Evolutionary conservation across 192 early-diverging fungal species (phyloP).

Genomic region (Podila epicladia): DNA sequence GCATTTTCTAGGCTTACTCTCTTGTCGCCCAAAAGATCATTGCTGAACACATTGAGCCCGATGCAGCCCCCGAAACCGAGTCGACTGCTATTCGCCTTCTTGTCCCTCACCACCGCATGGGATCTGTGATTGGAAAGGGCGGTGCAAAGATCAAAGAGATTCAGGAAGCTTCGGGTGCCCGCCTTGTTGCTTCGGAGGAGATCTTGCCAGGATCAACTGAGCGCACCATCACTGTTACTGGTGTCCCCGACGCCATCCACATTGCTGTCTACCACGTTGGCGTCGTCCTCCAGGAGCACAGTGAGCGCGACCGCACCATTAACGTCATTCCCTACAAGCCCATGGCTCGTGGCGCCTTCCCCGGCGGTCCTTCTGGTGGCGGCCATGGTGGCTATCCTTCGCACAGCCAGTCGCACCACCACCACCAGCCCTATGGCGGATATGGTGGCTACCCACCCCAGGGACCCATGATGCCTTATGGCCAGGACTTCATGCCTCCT

Average conservation of each 20-base stretch:
- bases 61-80: slow-evolving; percentile 56
- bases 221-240: slow-evolving; percentile 85
- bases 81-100: slow-evolving; percentile 83
- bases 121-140: slow-evolving; percentile 88
- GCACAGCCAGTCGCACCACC: slow-evolving; percentile 35
- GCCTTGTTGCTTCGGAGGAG: slow-evolving; percentile 86
- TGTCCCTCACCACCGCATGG: slow-evolving; percentile 89
- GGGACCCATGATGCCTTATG: slow-evolving; percentile 47
- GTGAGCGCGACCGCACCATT: slow-evolving; percentile 64
- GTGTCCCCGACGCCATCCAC: slow-evolving; percentile 84
- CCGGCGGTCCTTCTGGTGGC: slow-evolving; percentile 28
- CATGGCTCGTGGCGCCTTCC: slow-evolving; percentile 46
- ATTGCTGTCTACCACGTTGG: slow-evolving; percentile 87
- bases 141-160: slow-evolving; percentile 94
- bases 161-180: slow-evolving; percentile 88
- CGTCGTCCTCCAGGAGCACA: slow-evolving; percentile 77
- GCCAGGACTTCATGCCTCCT: slow-evolving; percentile 53
- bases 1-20: slow-evolving; percentile 69
- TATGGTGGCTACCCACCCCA: slow-evolving; percentile 48
- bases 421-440: slow-evolving; percentile 35
- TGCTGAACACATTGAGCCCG: slow-evolving; percentile 66
- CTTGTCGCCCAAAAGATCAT: slow-evolving; percentile 81
- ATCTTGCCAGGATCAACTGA: slow-evolving; percentile 92
- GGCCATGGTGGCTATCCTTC: slow-evolving; percentile 49
- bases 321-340: slow-evolving; percentile 79